A percentile compares a stretch with the other conserved stretches of the same genome.
Evolutionary conservation across 148 eudicot species (phyloP).

Genomic region (Chenopodium formosanum): DNA sequence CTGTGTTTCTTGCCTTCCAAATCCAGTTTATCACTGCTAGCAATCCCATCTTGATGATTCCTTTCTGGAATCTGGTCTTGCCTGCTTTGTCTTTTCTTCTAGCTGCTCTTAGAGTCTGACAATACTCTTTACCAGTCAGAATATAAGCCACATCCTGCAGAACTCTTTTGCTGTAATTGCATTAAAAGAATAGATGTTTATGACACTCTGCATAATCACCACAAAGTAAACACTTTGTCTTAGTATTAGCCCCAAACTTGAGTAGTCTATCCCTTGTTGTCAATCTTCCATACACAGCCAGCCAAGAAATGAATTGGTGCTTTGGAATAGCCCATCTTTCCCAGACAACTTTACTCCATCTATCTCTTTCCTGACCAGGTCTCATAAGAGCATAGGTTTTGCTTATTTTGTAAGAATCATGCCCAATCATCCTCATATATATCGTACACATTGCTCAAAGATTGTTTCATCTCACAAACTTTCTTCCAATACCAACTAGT

Average conservation of each 20-base stretch:
- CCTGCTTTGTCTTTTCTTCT: too few species aligned
- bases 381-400: background rate
- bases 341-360: background rate
- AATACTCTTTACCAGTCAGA: too few species aligned
- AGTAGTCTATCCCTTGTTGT: constrained; percentile 24
- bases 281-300: constrained; percentile 15
- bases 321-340: background rate
- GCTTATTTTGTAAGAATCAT: background rate
- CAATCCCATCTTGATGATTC: too few species aligned
- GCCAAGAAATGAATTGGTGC: background rate
- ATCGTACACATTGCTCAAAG: too few species aligned
- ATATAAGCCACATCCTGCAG: background rate
- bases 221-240: background rate
- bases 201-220: background rate
- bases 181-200: background rate
- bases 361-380: too few species aligned
- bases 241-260: background rate
- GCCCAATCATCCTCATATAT: too few species aligned
- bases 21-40: background rate
- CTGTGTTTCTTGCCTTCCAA: background rate
- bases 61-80: too few species aligned
- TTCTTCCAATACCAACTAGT: background rate
- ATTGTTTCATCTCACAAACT: background rate
- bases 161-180: background rate
- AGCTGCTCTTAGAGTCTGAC: too few species aligned